Base-by-base conservation (phyloP, 2,329 filamentous ascomycete genomes). In the Zymoseptoria ardabiliae region DNA sequence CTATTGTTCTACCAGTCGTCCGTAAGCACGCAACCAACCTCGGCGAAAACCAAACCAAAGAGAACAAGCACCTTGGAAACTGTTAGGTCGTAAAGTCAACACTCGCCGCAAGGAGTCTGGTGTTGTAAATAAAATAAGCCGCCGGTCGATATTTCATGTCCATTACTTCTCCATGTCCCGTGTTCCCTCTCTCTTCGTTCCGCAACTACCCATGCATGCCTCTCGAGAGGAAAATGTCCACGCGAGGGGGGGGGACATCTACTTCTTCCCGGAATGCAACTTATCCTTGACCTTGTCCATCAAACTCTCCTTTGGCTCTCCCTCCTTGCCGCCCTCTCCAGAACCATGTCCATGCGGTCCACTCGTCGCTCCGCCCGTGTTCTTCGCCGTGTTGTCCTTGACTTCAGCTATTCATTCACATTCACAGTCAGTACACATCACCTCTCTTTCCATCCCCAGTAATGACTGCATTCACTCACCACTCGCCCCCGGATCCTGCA, bases 201-300 rank as follows among this genome's bases (percentile, higher is more conserved):
- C 23, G 45, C 49, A 45, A n/a, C 10, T 48, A 17, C 21, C 23
- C 50, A n/a, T n/a, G n/a, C n/a, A n/a, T 45, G 3, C 57, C 30
- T 35, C 50, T 17, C 45, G 20, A 19, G 52, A 41, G 10, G 3
- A 3, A 2, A 19, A 25, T 45, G 35, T 57, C 22, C 23, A 25
- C 23, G n/a, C n/a, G n/a, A 25, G 8, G 23, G 23, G 23, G 5
- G 8, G 2, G 2, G 4, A 25, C 23, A 25, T 53, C 58, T 63
- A 58, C 60, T 62, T 66, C 58, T 62, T 61, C 8, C 65, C 66
- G 50, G 67, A 63, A 41, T 65, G 58, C 53, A 69, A 52, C 59
- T 67, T 68, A 49, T 68, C 63, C 66, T 68, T 69, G 58, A 69
- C 58, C 59, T 68, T 68, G 9, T 69, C 65, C 28, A 64, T 55